Evolutionary conservation across 331 rosid genomes (phyloP).

Genomic region (Phaseolus coccineus): DNA sequence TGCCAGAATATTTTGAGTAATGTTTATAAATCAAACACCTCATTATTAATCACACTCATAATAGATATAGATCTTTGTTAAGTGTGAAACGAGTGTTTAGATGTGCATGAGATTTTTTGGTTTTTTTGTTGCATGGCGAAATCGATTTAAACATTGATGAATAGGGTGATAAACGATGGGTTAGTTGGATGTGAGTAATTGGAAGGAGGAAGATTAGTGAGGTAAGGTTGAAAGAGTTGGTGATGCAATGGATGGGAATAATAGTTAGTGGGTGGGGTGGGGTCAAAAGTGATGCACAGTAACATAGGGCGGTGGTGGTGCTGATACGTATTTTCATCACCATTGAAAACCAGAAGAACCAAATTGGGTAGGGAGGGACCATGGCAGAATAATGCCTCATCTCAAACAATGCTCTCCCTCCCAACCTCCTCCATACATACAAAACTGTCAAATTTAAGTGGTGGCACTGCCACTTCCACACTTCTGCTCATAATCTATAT

Average conservation of each 20-base stretch:
- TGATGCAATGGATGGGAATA: slow-evolving; percentile 19
- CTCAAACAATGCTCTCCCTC: slow-evolving; percentile 25
- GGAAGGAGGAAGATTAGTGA: neutral
- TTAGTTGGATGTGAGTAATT: neutral
- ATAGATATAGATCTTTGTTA: too few species aligned
- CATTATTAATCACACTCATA: too few species aligned
- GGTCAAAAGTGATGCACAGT: slow-evolving; percentile 1
- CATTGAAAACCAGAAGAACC: slow-evolving; percentile 13
- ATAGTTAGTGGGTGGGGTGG: slow-evolving; percentile 48
- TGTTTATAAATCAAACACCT: too few species aligned
- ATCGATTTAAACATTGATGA: slow-evolving; percentile 6
- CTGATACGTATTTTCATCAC: slow-evolving; percentile 26
- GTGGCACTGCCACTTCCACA: neutral
- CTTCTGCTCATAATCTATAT: neutral
- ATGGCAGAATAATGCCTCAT: slow-evolving; percentile 12
- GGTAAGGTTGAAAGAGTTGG: slow-evolving; percentile 1
- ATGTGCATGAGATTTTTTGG: neutral
- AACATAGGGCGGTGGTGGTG: slow-evolving; percentile 15
- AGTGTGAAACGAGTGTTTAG: too few species aligned
- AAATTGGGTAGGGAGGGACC: slow-evolving; percentile 49
- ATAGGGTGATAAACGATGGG: neutral
- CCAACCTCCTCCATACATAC: slow-evolving; percentile 43
- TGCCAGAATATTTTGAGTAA: too few species aligned
- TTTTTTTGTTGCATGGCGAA: too few species aligned
- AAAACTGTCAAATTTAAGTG: neutral